Conservation (phyloP, 768 basidiomycete genomes). For the Dacryopinax primogenitus region DNA sequence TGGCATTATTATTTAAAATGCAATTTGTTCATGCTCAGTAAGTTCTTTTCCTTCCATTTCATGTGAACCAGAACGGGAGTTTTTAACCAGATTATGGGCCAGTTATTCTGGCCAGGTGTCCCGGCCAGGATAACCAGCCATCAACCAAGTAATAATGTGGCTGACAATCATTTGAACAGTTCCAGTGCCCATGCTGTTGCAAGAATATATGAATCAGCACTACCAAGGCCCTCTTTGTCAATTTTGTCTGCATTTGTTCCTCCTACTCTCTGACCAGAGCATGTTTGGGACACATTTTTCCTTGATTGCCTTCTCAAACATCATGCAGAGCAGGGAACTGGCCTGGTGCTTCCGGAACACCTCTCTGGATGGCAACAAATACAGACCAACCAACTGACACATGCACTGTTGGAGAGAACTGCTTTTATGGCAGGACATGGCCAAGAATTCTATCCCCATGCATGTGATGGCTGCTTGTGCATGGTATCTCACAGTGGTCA, state of each 20-base stretch:
- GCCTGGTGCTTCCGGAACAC: not conserved
- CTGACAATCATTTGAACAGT: too few species aligned
- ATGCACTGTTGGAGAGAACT: not conserved
- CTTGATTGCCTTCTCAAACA: constrained; percentile 2
- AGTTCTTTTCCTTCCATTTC: not conserved
- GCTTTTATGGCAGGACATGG: constrained; percentile 7
- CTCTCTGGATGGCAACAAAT: not conserved
- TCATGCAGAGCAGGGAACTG: not conserved
- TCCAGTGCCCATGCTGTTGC: too few species aligned
- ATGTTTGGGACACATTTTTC: constrained; percentile 14
- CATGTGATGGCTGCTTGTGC: constrained; percentile 7
- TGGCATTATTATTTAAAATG: not conserved
- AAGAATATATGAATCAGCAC: not conserved
- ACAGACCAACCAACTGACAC: not conserved
- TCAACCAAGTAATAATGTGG: too few species aligned
- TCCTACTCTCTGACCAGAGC: not conserved
- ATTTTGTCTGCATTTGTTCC: not conserved
- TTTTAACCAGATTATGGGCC: not conserved
- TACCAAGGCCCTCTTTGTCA: not conserved
- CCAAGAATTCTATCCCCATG: constrained; percentile 9
- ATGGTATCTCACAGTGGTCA: not conserved
- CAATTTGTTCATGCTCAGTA: not conserved
- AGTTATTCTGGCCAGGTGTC: not conserved
- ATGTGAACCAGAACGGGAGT: not conserved
- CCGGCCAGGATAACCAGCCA: too few species aligned